These are phyloP conservation scores for Globisporangium alternatum DNA, from an alignment of 352 stramenopile genomes.

Conservation along the genomic window DNA sequence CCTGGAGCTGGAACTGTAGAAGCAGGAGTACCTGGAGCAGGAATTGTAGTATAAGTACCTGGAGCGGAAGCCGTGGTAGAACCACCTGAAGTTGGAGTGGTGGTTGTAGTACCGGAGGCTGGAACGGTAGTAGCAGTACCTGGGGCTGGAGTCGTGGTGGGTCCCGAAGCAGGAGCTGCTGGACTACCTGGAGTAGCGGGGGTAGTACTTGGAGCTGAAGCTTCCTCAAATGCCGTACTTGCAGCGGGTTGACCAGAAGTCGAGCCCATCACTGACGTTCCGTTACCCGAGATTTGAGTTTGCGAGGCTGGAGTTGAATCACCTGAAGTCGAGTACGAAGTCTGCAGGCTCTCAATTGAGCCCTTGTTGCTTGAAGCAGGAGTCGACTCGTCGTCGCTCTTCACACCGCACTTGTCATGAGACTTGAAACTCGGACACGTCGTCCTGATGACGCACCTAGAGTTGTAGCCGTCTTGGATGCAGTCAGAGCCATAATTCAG, in stretches of 20 bases:
- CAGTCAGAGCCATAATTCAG: constrained; percentile 1
- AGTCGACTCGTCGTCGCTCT: not conserved
- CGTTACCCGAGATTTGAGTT: too few species aligned
- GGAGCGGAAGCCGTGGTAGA: not conserved
- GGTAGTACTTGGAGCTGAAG: too few species aligned
- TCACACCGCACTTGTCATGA: not conserved
- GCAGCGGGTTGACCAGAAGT: too few species aligned
- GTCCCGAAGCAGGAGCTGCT: too few species aligned
- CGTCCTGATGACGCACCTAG: not conserved
- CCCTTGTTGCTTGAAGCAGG: not conserved
- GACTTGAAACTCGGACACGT: not conserved
- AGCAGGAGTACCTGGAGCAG: not conserved
- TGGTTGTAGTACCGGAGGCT: not conserved
- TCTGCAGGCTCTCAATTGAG: too few species aligned
- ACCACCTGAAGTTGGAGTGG: not conserved
- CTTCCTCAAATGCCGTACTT: too few species aligned
- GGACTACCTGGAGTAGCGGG: not conserved
- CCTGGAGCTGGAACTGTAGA: not conserved
- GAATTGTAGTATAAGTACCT: not conserved
- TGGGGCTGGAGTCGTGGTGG: not conserved
- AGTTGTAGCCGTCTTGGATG: not conserved
- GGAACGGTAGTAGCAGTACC: not conserved
- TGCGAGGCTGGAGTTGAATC: too few species aligned
- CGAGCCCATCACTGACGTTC: too few species aligned
- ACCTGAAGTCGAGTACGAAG: too few species aligned